Evolutionary conservation across 768 basidiomycete genomes (phyloP), one percentile per base, ranked within the genome.

Genomic region (Russula abietina): DNA sequence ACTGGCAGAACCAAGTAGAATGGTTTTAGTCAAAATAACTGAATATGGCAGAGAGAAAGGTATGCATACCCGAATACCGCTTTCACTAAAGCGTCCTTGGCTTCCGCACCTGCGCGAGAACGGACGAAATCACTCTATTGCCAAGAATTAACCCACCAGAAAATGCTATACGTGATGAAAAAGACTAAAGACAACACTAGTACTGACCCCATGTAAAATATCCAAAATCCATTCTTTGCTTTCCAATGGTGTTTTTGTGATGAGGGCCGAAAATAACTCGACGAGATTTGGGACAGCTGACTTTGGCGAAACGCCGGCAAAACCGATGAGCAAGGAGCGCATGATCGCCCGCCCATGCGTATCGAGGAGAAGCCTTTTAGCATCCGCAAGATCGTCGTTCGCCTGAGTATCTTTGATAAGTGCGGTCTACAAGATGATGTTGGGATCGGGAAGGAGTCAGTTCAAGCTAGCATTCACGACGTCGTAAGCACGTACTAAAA

Each of bases 231-330:
- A 97, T 0, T 74, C 78, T 55, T 81, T 78, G 58, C 81, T 80
- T 51, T 83, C 79, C 33, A 76, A 72, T 0, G 83, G 80, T 53
- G 81, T 76, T 58, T 88, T 80, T 16, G 79, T 79, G 32, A 87
- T 77, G 9, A 96, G 72, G 45, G 81, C 83, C 2, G 85, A 84
- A 30, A 98, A 75, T 33, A 97, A 73, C 67, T 96, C 93, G 4
- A 91, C 87, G 30, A 97, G 78, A 71, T 96, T 96, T 22, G 83
- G 87, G 4, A 88, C 85, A 19, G 83, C 86, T 26, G 91, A 91
- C 60, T 93, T 78, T 0, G 95, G 95, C 2, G 93, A 88, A 3
- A 88, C 81, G 14, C 89, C 86, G 0, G 91, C 94, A 58, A 96
- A 91, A 24, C 90, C 93, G 55, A 80, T 78, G 22, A 98, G 72